Base-by-base conservation (phyloP, 1,284 basidiomycete genomes). In the Tylopilus sp. region DNA sequence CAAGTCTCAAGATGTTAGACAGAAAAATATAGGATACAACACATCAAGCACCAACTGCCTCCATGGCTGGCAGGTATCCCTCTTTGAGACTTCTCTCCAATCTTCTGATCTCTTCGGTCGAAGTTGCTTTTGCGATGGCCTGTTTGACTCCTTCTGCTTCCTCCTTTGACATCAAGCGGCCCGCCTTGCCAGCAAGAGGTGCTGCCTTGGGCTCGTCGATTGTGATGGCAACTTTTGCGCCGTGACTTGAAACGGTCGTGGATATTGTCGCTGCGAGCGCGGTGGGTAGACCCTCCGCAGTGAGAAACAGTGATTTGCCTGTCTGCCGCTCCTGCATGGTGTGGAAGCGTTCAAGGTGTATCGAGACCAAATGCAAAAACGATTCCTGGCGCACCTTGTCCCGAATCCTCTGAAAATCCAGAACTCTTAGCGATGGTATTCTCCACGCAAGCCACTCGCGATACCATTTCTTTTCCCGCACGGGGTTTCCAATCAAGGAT, bases 321-420 rank as follows among this genome's bases (percentile, higher is more conserved):
- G 81, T 70, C 67, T 83, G 74, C 52, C 92, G 84, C 72, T 94
- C 91, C 82, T 93, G 65, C 44, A 58, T 50, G 46, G 52, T 56
- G 54, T 40, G 43, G 55, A 60, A 57, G 61, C 51, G 21, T 55
- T 66, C 55, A 55, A 69, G 55, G 55, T 58, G 56, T 49, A 62
- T 60, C 52, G 47, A 49, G 46, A 44, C 44, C 30, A 12, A 51
- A 48, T 44, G 48, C 50, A 51, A 57, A 54, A 55, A 48, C 30
- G 46, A 55, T 68, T 61, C 68, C 64, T 66, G 61, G 70, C 87
- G 73, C 72, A 92, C 91, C 81, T 92, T 91, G 69, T 97, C 92
- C 70, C 92, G 90, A 66, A 99, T 89, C 70, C 96, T 85, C 75
- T 92, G 86, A 72, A 91, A 99, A 79, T 99, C 97, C 63, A 99